Evolutionary conservation across 2,329 filamentous ascomycete species (phyloP).

Genomic region (Podosphaera fusca): DNA sequence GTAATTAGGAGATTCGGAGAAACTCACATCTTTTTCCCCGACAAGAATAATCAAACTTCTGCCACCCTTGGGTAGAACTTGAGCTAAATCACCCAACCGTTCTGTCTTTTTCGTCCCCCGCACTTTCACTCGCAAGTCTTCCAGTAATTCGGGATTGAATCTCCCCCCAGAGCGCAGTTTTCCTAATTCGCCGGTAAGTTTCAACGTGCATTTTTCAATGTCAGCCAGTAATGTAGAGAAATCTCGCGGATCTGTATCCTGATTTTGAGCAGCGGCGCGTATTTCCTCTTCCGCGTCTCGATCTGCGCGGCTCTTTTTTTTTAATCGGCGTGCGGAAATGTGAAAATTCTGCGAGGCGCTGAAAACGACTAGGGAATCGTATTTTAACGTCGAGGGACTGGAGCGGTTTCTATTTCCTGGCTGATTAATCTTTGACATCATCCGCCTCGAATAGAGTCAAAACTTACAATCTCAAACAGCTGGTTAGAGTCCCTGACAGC

Average conservation of each 20-base stretch:
- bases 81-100: constrained; percentile 37
- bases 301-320: constrained; percentile 3
- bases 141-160: constrained; percentile 37
- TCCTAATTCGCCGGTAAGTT: constrained; percentile 35
- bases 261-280: not conserved
- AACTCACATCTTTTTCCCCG: constrained; percentile 37
- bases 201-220: constrained; percentile 29
- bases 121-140: constrained; percentile 34
- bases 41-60: constrained; percentile 36
- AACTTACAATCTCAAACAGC: too few species aligned
- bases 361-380: not conserved
- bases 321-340: constrained; percentile 6
- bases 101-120: constrained; percentile 28
- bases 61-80: constrained; percentile 40
- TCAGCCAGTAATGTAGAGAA: constrained; percentile 31
- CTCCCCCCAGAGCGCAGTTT: constrained; percentile 38
- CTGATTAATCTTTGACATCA: too few species aligned
- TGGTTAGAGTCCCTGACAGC: too few species aligned
- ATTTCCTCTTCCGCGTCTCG: not conserved
- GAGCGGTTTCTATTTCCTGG: not conserved
- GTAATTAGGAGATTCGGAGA: not conserved
- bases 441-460: too few species aligned
- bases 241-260: constrained; percentile 30
- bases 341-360: not conserved
- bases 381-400: not conserved